A percentile compares a stretch with the other conserved stretches of the same genome.
These are phyloP conservation scores for Fusarium transvaalense DNA, from an alignment of 2,329 filamentous ascomycete species.

Conservation along the genomic window DNA sequence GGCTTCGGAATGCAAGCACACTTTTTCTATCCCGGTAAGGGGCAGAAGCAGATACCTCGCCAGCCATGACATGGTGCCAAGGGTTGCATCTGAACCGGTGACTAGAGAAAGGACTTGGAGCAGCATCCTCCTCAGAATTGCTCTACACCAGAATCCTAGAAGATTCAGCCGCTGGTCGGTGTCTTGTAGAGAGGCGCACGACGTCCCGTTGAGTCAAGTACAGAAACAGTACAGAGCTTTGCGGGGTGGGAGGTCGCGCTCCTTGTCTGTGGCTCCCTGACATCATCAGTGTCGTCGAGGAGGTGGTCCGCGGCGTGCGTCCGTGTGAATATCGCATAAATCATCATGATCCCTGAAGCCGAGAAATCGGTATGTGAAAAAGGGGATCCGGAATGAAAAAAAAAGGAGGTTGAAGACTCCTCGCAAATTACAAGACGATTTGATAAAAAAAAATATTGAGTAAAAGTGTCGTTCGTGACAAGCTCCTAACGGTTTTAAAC, in stretches of 20 bases:
- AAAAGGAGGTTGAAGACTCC: conserved; percentile 21
- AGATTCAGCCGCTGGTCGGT: not conserved
- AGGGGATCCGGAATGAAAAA: conserved; percentile 21
- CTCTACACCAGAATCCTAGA: conserved; percentile 6
- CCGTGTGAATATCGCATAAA: conserved; percentile 19
- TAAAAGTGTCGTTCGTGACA: not conserved
- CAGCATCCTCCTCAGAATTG: conserved; percentile 6
- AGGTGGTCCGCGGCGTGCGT: not conserved
- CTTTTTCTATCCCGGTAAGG: conserved; percentile 16
- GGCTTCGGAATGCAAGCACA: conserved; percentile 31
- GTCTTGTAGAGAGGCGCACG: conserved; percentile 14
- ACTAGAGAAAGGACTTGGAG: conserved; percentile 19
- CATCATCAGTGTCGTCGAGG: not conserved
- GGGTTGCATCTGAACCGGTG: conserved; percentile 12
- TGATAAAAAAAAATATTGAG: conserved; percentile 4
- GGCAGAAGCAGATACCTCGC: conserved; percentile 10
- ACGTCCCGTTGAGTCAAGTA: not conserved
- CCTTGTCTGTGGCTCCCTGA: conserved; percentile 6
- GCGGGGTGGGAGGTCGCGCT: not conserved
- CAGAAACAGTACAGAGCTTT: not conserved
- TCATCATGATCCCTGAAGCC: conserved; percentile 26
- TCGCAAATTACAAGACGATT: conserved; percentile 23
- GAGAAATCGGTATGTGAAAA: conserved; percentile 29
- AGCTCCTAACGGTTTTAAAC: conserved; percentile 42
- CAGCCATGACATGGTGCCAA: not conserved